Base-by-base conservation (phyloP, 202 grass and related monocot species). In the Dendrocalamus latiflorus region DNA sequence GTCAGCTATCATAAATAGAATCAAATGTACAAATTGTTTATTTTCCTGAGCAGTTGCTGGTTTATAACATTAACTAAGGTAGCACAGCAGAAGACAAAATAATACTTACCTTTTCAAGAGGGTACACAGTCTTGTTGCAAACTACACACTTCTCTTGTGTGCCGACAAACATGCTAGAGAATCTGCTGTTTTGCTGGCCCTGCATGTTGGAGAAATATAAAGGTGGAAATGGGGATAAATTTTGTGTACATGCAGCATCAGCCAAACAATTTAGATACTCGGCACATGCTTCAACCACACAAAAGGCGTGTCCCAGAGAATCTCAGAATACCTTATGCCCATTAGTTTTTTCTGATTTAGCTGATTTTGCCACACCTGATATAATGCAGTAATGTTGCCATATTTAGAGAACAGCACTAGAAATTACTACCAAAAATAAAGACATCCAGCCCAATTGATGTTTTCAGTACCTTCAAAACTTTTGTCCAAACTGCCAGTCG, bases 401-500 rank as follows among this genome's bases (percentile, higher is more conserved):
- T 69, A 44, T 83, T 82, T 22, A 89, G 83, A 55, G 26, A 54
- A 21, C 11, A 38, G 9, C 37, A 14, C 26, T 75, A 70, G 10
- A 79, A 72, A 48, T n/a, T 72, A 60, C 53, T 53, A 74, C 13
- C 10, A 68, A 77, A 9, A 68, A 79, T 71, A 45, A 82, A 47
- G 6, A 62, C 49, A 77, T 61, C 21, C 22, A 70, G 45, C 4
- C 12, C 20, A 67, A 39, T 60, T 63, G 62, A 88, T 77, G 2
- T 58, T 33, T 70, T 12, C 11, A 60, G 49, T 92, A 95, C 96
- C 96, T 99, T 99, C 96, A 90, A 99, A 99, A 88, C 96, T 99
- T 96, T 96, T 99, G 9, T 99, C 87, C 83, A 99, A 93, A 87
- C 96, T 92, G 30, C 96, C 96, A 9, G 96, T 99, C 75, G 87